phyloP scores from a whole-genome alignment of 2,329 filamentous ascomycete genomes.

The Aspergillus sp. region DNA sequence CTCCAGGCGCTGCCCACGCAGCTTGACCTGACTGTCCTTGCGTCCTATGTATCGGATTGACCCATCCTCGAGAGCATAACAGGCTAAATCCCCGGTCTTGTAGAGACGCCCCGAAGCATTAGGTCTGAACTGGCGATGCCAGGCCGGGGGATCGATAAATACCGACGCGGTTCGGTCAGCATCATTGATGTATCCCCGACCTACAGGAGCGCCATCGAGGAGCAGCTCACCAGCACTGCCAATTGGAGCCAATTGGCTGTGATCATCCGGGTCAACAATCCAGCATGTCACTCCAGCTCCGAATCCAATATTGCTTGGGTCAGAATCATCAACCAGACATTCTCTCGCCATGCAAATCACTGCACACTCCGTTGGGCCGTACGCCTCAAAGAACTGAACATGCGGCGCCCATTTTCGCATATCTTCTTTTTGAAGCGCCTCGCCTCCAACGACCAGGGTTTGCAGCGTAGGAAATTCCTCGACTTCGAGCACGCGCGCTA shows the following conservation, averaged over 20 bases:
- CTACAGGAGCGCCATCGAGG: conserved; percentile 31
- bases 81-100: too few relatives aligned
- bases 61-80: too few relatives aligned
- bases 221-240: conserved; percentile 20
- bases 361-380: conserved; percentile 23
- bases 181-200: conserved; percentile 7
- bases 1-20: too few relatives aligned
- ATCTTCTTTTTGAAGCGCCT: conserved; percentile 27
- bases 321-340: background rate
- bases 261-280: conserved; percentile 31
- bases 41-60: too few relatives aligned
- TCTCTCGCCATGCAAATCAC: background rate
- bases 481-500: conserved; percentile 44
- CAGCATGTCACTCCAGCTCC: conserved; percentile 14
- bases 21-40: too few relatives aligned
- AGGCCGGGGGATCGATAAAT: too few relatives aligned
- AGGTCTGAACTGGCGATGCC: too few relatives aligned
- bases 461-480: conserved; percentile 20
- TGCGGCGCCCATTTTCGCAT: conserved; percentile 31
- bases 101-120: too few relatives aligned
- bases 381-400: conserved; percentile 18
- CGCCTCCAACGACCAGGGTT: conserved; percentile 34
- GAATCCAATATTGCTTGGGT: conserved; percentile 13
- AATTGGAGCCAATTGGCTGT: conserved; percentile 11
- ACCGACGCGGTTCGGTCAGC: background rate